Evolutionary conservation across 2,329 filamentous ascomycete genomes (phyloP), one percentile per base, ranked within the genome.

Genomic region (Dactylellina drechsleri): DNA sequence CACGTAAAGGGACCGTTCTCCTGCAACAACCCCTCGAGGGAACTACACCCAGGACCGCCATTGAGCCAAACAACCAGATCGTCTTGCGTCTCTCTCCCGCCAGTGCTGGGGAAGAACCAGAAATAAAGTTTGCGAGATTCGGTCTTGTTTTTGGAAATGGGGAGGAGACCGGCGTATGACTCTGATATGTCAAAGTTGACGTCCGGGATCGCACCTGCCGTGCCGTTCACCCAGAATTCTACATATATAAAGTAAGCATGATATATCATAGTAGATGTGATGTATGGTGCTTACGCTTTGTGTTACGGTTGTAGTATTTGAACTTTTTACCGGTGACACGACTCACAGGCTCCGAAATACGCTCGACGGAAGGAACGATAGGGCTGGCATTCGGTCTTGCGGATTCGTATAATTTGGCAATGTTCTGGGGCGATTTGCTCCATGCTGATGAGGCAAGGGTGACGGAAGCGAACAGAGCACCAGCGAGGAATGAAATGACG

Each of bases 1-100:
- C 90, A 92, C 4, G 86, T 68, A 79, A 92, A 90, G 0, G 91
- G 90, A 0, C 92, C 91, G 78, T 92, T 93, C 78, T 94, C 91
- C 59, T 92, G 90, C 8, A 94, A 81, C 1, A 93, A 83, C 6
- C 90, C 91, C 77, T 89, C 85, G 5, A 92, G 84, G 0, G 88
- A 91, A 36, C 84, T 84, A 77, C 84, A 86, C 15, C 85, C 84
- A 16, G 85, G 85, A 2, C 85, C 85, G 31, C 87, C 87, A 70
- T 88, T 89, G 31, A 86, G 81, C 86, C 86, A 91, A 56, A 90
- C 88, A 0, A 88, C 81, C 45, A 91, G 85, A 75, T 90, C 88
- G 57, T 89, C 85, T 0, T 83, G 82, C 0, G 84, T 83, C 4
- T 83, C 79, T 1, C 83, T 79, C 41, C 87, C 86, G 0, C 83